These are phyloP conservation scores for Pythium rishiriense DNA, from an alignment of 352 stramenopile species.

Conservation along the genomic window DNA sequence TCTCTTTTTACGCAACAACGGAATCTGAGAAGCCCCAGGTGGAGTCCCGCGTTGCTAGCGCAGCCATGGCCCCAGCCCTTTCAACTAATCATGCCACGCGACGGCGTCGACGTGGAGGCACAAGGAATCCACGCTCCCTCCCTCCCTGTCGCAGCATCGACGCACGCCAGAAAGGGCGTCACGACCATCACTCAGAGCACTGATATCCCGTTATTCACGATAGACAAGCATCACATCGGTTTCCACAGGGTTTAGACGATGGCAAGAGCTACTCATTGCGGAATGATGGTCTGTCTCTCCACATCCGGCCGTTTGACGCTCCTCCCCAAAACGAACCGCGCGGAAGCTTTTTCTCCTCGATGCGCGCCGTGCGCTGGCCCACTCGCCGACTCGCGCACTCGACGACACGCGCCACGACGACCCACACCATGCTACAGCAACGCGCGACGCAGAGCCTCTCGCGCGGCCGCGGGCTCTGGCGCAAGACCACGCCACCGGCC, in stretches of 20 bases:
- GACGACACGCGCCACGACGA: not conserved
- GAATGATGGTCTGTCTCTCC: constrained; percentile 25
- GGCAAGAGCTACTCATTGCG: not conserved
- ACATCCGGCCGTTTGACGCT: constrained; percentile 6
- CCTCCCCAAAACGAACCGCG: not conserved
- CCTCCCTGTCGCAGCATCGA: constrained; percentile 15
- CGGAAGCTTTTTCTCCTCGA: constrained; percentile 1
- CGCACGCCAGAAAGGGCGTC: not conserved
- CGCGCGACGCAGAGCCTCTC: constrained; percentile 20
- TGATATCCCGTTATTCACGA: not conserved
- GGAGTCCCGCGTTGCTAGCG: not conserved
- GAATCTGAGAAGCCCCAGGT: no score
- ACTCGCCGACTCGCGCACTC: constrained; percentile 6
- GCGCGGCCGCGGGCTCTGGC: constrained; percentile 45
- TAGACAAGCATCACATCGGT: not conserved
- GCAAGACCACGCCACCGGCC: constrained; percentile 31
- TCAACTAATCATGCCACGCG: constrained; percentile 20
- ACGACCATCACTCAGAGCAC: constrained; percentile 13
- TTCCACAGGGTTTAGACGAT: constrained; percentile 14
- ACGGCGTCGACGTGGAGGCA: constrained; percentile 21
- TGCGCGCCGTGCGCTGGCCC: not conserved
- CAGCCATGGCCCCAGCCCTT: not conserved
- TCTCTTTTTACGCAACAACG: not conserved
- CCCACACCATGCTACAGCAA: constrained; percentile 14
- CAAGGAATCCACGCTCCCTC: not conserved